Evolutionary conservation across 495 filamentous ascomycete species (phyloP).

Genomic region (Neurospora hispaniola): DNA sequence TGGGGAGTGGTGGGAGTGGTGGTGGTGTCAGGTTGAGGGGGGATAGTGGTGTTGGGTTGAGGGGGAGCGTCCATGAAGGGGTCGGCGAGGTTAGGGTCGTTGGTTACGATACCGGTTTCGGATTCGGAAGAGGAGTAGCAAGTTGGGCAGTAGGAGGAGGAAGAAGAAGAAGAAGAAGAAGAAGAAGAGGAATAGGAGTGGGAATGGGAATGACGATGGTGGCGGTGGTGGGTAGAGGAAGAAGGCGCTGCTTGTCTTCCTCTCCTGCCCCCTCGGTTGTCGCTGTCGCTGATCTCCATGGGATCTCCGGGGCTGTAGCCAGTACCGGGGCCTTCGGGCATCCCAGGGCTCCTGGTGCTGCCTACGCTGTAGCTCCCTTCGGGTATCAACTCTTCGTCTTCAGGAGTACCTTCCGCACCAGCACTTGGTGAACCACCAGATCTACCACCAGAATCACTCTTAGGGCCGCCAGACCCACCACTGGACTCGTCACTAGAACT

Average conservation of each 20-base stretch:
- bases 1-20: not conserved
- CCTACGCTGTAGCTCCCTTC: not conserved
- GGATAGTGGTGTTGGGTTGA: not conserved
- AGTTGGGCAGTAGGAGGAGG: not conserved
- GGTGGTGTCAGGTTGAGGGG: not conserved
- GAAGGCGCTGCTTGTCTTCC: not conserved
- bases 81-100: not conserved
- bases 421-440: not conserved
- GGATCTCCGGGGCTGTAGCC: not conserved
- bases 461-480: not conserved
- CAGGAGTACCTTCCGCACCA: not conserved
- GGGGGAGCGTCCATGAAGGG: not conserved
- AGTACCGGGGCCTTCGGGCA: not conserved
- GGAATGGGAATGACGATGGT: not conserved
- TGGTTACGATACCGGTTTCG: not conserved
- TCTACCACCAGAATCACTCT: not conserved
- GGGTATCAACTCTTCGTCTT: not conserved
- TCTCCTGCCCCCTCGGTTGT: not conserved
- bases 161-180: not conserved
- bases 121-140: not conserved
- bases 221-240: not conserved
- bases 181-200: not conserved
- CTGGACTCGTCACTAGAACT: not conserved
- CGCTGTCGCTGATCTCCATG: not conserved
- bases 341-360: not conserved